Base-by-base conservation (phyloP, 495 filamentous ascomycete genomes). In the Penicillium canescens region DNA sequence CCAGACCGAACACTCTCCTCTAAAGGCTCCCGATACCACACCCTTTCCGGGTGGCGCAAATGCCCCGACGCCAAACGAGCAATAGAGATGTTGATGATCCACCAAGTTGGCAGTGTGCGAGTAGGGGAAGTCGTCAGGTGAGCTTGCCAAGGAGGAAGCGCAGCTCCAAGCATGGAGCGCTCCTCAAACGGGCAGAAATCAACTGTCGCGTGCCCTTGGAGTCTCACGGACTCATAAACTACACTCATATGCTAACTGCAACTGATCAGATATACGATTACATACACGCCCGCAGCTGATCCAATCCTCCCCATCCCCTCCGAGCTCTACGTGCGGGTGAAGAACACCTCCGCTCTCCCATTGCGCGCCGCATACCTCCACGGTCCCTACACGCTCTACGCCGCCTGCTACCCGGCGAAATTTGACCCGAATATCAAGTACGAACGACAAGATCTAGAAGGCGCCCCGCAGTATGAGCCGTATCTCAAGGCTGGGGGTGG, bases 311-410 rank as follows among this genome's bases (percentile, higher is more conserved):
- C 94, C 3, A 82, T 89, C 20, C 93, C 93, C 8, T 69, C 83
- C 40, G 72, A 83, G 52, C 81, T 98, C 28, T 81, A 91, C 67
- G 83, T 98, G 37, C 88, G 87, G 55, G 84, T 98, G 66, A 91
- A 87, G 62, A 98, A 98, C 61, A 90, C 88, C n/a, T 92, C 90
- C 18, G 86, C 92, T 12, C 88, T 93, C 52, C 86, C 94, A 4
- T 77, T 98, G 11, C 89, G 94, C 59, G 94, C 94, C 42, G 94
- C 94, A 35, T 98, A 96, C 65, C 83, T 98, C 37, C 94, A 96
- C 70, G 94, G 94, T 1, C 94, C 94, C 2, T 98, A 98, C 68
- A 96, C 85, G 1, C 79, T 98, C 8, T 90, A 91, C 57, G 83
- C 91, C 8, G 85, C 93, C 37, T 87, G 91, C 14, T 93, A 91